A percentile compares a stretch with the other conserved stretches of the same genome.
These are phyloP conservation scores for Colletotrichum euphorbiae DNA, from an alignment of 2,329 filamentous ascomycete species.

Conservation along the genomic window DNA sequence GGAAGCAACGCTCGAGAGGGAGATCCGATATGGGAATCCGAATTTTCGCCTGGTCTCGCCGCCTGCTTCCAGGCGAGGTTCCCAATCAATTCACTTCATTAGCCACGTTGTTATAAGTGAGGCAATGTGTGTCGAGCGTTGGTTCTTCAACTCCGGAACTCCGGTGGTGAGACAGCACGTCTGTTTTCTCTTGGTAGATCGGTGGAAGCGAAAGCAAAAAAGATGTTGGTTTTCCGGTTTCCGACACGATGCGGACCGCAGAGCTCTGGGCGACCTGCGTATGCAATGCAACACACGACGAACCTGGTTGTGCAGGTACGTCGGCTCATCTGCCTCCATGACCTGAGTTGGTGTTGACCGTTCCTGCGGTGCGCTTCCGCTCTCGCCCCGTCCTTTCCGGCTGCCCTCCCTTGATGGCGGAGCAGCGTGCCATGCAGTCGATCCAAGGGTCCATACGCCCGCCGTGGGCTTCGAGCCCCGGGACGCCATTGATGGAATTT, in stretches of 20 bases:
- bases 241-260: not conserved
- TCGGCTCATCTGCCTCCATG: slow-evolving; percentile 7
- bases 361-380: not conserved
- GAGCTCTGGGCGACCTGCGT: not conserved
- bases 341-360: slow-evolving; percentile 5
- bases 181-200: not conserved
- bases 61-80: not conserved
- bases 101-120: fast-evolving
- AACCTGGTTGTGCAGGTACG: not conserved
- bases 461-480: slow-evolving; percentile 1
- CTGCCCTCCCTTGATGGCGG: slow-evolving; percentile 13
- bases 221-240: slow-evolving; percentile 10
- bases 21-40: not conserved
- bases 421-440: slow-evolving; percentile 10
- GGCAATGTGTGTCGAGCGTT: not conserved
- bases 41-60: not conserved
- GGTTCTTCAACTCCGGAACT: too few relatives aligned
- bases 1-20: slow-evolving; percentile 9
- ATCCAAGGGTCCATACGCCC: slow-evolving; percentile 21
- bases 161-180: not conserved
- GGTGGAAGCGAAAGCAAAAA: slow-evolving; percentile 6
- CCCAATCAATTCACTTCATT: too few relatives aligned
- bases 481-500: slow-evolving; percentile 35
- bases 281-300: slow-evolving; percentile 27
- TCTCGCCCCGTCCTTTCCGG: slow-evolving; percentile 9